phyloP scores from a whole-genome alignment of 805 yeast species.

The Torulaspora indica region DNA sequence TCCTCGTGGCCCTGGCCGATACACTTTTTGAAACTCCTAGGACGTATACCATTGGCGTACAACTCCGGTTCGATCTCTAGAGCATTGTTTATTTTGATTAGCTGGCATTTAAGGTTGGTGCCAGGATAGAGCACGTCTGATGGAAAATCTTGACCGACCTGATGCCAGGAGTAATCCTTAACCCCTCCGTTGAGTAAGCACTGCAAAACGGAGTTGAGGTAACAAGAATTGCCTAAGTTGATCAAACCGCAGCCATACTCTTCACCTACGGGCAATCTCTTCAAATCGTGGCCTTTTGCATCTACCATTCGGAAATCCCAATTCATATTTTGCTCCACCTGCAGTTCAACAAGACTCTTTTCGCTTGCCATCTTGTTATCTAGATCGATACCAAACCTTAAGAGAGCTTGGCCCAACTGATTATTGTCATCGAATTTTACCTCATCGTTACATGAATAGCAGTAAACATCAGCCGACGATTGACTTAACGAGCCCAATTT shows the following conservation, averaged over 20 bases:
- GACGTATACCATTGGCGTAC: slow-evolving; percentile 74
- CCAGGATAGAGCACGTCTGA: slow-evolving; percentile 48
- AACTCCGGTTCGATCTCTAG: slow-evolving; percentile 43
- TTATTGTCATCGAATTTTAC: slow-evolving; percentile 62
- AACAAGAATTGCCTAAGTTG: slow-evolving; percentile 91
- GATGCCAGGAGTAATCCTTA: slow-evolving; percentile 36
- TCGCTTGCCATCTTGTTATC: slow-evolving; percentile 62
- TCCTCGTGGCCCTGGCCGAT: slow-evolving; percentile 78
- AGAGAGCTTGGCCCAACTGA: slow-evolving; percentile 36
- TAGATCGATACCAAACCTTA: slow-evolving; percentile 64
- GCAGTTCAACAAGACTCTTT: slow-evolving; percentile 80
- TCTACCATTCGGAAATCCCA: slow-evolving; percentile 89
- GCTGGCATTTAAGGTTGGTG: slow-evolving; percentile 64
- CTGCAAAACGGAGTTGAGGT: slow-evolving; percentile 77
- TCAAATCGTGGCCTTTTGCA: slow-evolving; percentile 58
- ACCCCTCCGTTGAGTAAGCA: slow-evolving; percentile 47
- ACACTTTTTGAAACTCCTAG: slow-evolving; percentile 67
- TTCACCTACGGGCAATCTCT: slow-evolving; percentile 42
- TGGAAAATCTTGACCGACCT: slow-evolving; percentile 40
- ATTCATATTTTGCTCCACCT: slow-evolving; percentile 84
- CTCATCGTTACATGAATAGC: slow-evolving; percentile 87
- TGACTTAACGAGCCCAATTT: slow-evolving; percentile 84
- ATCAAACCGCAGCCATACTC: slow-evolving; percentile 74
- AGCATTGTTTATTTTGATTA: slow-evolving; percentile 77
- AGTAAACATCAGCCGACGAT: slow-evolving; percentile 73